Evolutionary conservation across 495 filamentous ascomycete species (phyloP).

Genomic region (Lasiosphaeria hispida): DNA sequence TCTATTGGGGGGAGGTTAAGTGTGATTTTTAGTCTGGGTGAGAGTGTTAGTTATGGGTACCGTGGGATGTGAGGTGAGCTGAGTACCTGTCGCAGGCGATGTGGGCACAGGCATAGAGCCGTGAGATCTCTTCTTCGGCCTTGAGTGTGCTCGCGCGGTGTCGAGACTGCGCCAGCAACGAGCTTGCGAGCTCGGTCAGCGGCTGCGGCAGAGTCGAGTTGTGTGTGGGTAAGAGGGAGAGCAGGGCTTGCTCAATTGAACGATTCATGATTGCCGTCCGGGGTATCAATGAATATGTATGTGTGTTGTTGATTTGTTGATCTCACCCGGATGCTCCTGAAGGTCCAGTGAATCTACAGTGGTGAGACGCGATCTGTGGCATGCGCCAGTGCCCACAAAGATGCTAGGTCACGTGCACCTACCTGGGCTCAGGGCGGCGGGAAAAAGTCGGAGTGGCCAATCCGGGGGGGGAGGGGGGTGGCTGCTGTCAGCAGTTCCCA

Average conservation of each 20-base stretch:
- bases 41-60: not conserved
- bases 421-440: not conserved
- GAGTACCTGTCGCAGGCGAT: conserved; percentile 80
- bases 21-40: conserved; percentile 67
- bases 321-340: not conserved
- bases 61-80: not conserved
- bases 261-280: conserved; percentile 56
- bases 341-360: not conserved
- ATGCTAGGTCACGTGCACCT: conserved; percentile 13
- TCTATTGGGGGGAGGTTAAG: conserved; percentile 81
- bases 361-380: conserved; percentile 3
- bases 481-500: conserved; percentile 4
- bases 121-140: conserved; percentile 82
- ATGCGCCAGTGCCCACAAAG: not conserved
- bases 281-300: not conserved
- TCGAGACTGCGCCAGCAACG: conserved; percentile 83
- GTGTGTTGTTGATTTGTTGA: no score
- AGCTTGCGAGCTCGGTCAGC: conserved; percentile 72
- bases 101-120: conserved; percentile 85
- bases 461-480: not conserved
- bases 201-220: conserved; percentile 67
- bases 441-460: not conserved
- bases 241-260: conserved; percentile 72
- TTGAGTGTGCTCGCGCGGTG: conserved; percentile 76
- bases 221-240: conserved; percentile 74